A percentile compares a stretch with the other conserved stretches of the same genome.
phyloP scores from a whole-genome alignment of 768 basidiomycete genomes.

The Xerocomellus amylosporus region DNA sequence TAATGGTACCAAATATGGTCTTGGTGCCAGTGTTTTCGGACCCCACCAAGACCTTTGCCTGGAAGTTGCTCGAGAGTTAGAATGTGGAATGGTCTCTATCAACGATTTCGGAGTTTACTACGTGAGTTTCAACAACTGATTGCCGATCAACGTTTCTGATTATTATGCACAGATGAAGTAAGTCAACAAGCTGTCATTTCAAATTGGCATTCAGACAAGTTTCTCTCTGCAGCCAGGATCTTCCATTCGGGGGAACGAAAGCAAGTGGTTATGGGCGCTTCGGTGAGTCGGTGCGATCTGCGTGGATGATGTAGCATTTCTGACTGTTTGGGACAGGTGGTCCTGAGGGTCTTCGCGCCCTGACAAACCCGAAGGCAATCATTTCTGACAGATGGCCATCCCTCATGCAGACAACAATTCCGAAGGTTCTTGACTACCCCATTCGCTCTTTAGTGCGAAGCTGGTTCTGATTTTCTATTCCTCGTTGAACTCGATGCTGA shows the following conservation, averaged over 20 bases:
- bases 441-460: conserved; percentile 67
- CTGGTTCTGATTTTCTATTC: conserved; percentile 52
- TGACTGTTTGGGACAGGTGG: conserved; percentile 54
- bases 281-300: conserved; percentile 43
- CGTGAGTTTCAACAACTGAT: conserved; percentile 41
- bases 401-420: conserved; percentile 80
- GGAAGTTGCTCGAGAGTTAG: conserved; percentile 73
- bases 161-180: conserved; percentile 57
- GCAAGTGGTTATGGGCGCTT: conserved; percentile 92
- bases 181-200: conserved; percentile 25
- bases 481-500: not conserved
- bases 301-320: conserved; percentile 5
- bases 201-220: not conserved
- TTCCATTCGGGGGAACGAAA: conserved; percentile 95
- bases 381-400: conserved; percentile 85
- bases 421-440: conserved; percentile 83
- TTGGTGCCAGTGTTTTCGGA: conserved; percentile 95
- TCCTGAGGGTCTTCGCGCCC: conserved; percentile 84
- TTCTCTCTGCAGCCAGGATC: conserved; percentile 61
- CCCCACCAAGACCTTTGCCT: conserved; percentile 75
- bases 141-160: conserved; percentile 15
- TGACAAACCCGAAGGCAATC: conserved; percentile 88
- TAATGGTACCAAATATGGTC: conserved; percentile 83
- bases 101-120: conserved; percentile 94
- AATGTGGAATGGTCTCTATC: conserved; percentile 96